Base-by-base conservation (phyloP, 2,329 filamentous ascomycete genomes). In the Didymella pomorum region DNA sequence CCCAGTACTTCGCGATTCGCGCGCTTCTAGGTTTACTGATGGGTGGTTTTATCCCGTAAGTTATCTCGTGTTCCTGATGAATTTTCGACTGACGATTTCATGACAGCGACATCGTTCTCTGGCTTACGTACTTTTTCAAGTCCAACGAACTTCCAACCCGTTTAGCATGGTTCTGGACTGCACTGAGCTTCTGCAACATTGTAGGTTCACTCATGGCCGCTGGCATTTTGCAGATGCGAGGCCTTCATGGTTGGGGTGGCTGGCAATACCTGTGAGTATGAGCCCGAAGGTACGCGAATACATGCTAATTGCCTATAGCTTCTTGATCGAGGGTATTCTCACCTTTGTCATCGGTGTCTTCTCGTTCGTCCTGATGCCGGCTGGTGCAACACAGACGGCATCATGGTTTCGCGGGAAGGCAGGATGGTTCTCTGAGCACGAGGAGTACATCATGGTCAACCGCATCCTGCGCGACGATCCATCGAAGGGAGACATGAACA, bases 401-500 rank as follows among this genome's bases (percentile, higher is more conserved):
- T 83, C 79, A 44, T 85, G 83, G 82, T 85, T 84, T 66, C 81
- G 85, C 11, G 69, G 71, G 8, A 84, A 84, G 11, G 82, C 83
- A 52, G 87, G 86, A 1, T 89, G 86, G 84, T 89, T 89, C 71
- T 83, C 68, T 2, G 84, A 87, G 43, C 81, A 80, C 2, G 87
- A 81, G 2, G 86, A 89, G 65, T 78, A 79, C 50, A 89, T 89
- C 64, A 82, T 88, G 60, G 84, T 89, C 25, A 89, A 88, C 63
- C 79, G 86, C 1, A 77, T 86, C 10, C 76, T 87, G 1, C 82
- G 87, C 1, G 87, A 89, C 43, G 87, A 71, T 43, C 82, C 82
- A 0, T 80, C 79, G 46, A 86, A 86, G 62, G 83, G 83, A 20
- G 79, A 79, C 61, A 86, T 86, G 84, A 83, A 75, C 61, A 75